These are phyloP conservation scores for Striga hermonthica DNA, from an alignment of 305 asterid genomes.

Conservation along the genomic window DNA sequence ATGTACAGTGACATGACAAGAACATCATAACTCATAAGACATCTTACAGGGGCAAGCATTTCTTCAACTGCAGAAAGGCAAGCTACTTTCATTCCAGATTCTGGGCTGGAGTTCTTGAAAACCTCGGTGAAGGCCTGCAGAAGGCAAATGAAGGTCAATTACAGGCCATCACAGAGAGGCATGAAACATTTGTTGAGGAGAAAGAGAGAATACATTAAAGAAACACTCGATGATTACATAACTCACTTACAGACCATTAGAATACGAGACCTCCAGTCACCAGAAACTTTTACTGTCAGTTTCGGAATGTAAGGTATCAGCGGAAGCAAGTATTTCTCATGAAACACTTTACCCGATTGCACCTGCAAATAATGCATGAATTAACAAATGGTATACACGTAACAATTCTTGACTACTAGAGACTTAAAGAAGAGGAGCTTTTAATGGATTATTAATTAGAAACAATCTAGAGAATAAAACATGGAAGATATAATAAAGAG, in stretches of 20 bases:
- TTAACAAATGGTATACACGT: neutral
- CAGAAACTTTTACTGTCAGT: slow-evolving; percentile 49
- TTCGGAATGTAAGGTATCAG: slow-evolving; percentile 75
- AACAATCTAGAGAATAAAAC: neutral
- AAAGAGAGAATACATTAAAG: neutral
- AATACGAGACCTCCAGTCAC: slow-evolving; percentile 67
- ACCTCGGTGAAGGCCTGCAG: slow-evolving; percentile 71
- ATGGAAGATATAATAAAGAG: neutral
- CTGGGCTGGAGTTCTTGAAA: slow-evolving; percentile 61
- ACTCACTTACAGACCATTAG: slow-evolving; percentile 56
- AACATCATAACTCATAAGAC: slow-evolving; percentile 14
- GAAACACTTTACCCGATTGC: slow-evolving; percentile 46
- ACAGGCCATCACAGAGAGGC: slow-evolving; percentile 25
- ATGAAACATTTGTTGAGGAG: neutral
- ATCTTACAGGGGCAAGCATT: slow-evolving; percentile 80
- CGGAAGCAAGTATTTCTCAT: slow-evolving; percentile 67
- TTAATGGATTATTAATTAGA: neutral
- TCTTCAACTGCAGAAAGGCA: slow-evolving; percentile 76
- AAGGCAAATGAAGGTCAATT: slow-evolving; percentile 19
- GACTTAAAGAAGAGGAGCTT: slow-evolving; percentile 7
- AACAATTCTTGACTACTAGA: slow-evolving; percentile 24
- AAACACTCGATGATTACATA: slow-evolving; percentile 14
- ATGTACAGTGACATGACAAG: slow-evolving; percentile 7
- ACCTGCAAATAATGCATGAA: slow-evolving; percentile 46
- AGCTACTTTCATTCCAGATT: slow-evolving; percentile 64